Conservation (phyloP, 805 yeast species). For the Wickerhamomyces chambardii region DNA sequence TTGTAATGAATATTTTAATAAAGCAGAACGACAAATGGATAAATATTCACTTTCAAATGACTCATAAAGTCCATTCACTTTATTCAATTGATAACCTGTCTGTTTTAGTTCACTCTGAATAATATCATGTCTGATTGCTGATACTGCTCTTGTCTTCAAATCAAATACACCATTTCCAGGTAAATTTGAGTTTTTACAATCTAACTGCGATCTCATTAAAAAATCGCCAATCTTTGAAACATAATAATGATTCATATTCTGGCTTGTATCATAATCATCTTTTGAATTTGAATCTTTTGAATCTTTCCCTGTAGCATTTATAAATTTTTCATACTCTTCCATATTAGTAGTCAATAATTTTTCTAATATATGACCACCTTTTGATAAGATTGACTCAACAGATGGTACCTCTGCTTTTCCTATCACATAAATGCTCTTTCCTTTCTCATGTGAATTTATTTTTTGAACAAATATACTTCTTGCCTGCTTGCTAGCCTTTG, state of each 20-base stretch:
- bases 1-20: slow-evolving; percentile 81
- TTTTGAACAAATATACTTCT: slow-evolving; percentile 49
- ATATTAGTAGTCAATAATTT: slow-evolving; percentile 56
- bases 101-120: slow-evolving; percentile 31
- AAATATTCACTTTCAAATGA: slow-evolving; percentile 71
- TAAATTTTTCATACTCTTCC: slow-evolving; percentile 34
- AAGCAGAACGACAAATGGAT: slow-evolving; percentile 50
- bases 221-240: slow-evolving; percentile 64
- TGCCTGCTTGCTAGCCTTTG: slow-evolving; percentile 40
- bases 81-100: slow-evolving; percentile 59
- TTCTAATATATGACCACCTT: slow-evolving; percentile 77
- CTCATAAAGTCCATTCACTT: slow-evolving; percentile 56
- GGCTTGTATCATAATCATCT: too few species aligned
- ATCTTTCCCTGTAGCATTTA: slow-evolving; percentile 4
- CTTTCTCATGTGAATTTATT: slow-evolving; percentile 23
- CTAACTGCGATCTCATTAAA: slow-evolving; percentile 84
- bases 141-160: slow-evolving; percentile 84
- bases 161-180: slow-evolving; percentile 94
- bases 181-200: slow-evolving; percentile 63
- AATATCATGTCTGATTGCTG: slow-evolving; percentile 75
- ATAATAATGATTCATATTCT: slow-evolving; percentile 47
- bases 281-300: slow-evolving; percentile 9
- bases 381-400: slow-evolving; percentile 56
- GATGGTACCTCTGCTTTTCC: slow-evolving; percentile 65
- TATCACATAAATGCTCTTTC: slow-evolving; percentile 46